Evolutionary conservation across 306 rosid species (phyloP), one percentile per base, ranked within the genome.

Genomic region (Quercus suber): DNA sequence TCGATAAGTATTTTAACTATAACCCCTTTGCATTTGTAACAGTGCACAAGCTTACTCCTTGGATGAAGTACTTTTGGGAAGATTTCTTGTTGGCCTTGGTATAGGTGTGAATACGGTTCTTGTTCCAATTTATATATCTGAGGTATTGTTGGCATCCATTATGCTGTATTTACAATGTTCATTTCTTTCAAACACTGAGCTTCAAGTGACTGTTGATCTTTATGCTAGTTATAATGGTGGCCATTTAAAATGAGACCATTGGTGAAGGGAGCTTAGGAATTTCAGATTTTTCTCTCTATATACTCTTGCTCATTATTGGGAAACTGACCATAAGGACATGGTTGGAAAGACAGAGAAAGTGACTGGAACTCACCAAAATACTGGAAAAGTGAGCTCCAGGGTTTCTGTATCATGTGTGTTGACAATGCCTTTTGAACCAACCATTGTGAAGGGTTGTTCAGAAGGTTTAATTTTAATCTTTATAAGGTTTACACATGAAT

Each of bases 31-130:
- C 55, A 73, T 83, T 82, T 76, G 77, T 89, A 64, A 79, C 86
- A 94, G 97, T 81, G 97, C 97, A 57, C 88, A 90, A 77, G 97
- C 98, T 1, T 90, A 87, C 69, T 84, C 96, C 55, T 84, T 94
- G 85, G 86, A 90, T 84, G 97, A 89, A 82, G 53, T 94, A 68
- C 90, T 92, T 82, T 83, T 79, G 86, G 98, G 98, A 83, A 90
- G 98, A 75, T 90, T 94, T 94, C 96, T 94, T 78, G 98, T 94
- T 86, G 98, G 96, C 79, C 89, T 94, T 75, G 98, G 98, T 81
- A 92, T 94, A 45, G 98, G 98, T 73, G 98, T 94, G 63, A 88
- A 90, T 73, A 89, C 96, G 0, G 96, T 92, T 81, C 98, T 94
- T 83, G 92, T 92, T 77, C 98, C 98, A 55, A 84, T 93, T 63